phyloP scores from a whole-genome alignment of 495 filamentous ascomycete species.

The Penicillium atrosanguineum region DNA sequence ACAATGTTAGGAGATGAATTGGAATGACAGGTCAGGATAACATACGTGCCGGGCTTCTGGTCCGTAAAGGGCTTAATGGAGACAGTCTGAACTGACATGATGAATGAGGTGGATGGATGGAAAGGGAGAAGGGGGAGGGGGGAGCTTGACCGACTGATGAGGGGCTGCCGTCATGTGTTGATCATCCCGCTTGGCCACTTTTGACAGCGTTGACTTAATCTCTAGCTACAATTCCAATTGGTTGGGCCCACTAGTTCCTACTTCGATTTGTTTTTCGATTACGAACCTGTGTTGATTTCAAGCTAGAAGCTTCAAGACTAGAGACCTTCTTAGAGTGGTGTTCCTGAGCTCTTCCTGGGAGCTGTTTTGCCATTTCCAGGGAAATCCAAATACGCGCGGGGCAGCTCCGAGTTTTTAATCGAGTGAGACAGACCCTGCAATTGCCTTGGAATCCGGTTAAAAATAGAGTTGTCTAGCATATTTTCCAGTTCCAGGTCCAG shows the following conservation, averaged over 20 bases:
- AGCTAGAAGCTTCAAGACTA: not conserved
- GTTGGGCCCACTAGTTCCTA: not conserved
- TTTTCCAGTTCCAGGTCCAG: too few species aligned
- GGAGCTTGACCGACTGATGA: slow-evolving; percentile 29
- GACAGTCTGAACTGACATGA: slow-evolving; percentile 74
- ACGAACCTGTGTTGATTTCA: not conserved
- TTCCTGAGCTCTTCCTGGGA: not conserved
- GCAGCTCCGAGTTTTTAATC: not conserved
- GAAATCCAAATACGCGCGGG: not conserved
- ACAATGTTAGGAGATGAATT: slow-evolving; percentile 22
- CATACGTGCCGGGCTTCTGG: slow-evolving; percentile 99
- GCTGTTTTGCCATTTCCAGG: not conserved
- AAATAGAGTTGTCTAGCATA: not conserved
- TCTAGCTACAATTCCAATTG: not conserved
- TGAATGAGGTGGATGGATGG: slow-evolving; percentile 13
- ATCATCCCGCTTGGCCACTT: slow-evolving; percentile 16
- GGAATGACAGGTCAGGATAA: slow-evolving; percentile 23
- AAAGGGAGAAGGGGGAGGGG: slow-evolving; percentile 6
- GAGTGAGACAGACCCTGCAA: not conserved
- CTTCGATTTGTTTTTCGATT: not conserved
- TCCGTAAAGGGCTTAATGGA: slow-evolving; percentile 78
- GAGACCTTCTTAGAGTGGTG: not conserved
- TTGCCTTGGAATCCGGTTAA: not conserved
- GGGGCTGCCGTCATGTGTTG: slow-evolving; percentile 31
- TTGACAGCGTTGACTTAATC: not conserved